Evolutionary conservation across 2,329 filamentous ascomycete genomes (phyloP), one percentile per base, ranked within the genome.

Genomic region (Botryotinia globosa): DNA sequence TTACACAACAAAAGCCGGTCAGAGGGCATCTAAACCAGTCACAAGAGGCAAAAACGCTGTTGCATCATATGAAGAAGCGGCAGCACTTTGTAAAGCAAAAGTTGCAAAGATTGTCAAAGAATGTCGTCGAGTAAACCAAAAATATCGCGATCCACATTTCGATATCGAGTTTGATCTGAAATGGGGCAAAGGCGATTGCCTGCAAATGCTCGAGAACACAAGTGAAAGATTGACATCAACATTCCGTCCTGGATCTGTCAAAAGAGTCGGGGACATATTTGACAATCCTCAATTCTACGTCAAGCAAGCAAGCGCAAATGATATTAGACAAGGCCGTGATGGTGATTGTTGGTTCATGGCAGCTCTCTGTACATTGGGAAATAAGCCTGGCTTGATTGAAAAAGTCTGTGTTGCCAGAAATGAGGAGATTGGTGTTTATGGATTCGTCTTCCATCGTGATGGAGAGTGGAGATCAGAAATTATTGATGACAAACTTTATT

Each of bases 341-440:
- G 93, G 93, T 2, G 92, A 97, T 79, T 97, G 94, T 81, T 97
- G 93, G 92, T 87, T 96, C 72, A 89, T 97, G 84, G 91, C 94
- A 10, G 92, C 92, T 0, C 82, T 97, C 66, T 93, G 91, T 75
- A 93, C 92, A 0, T 85, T 97, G 75, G 91, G 74, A 71, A 82
- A 86, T 78, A 83, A 83, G 76, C 63, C 65, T 12, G 73, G 85
- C 0, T 77, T 83, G 32, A 83, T 86, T 72, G 85, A 87, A 80
- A 85, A 75, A 85, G 78, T 82, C 85, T 75, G 71, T 54, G 76
- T 77, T 6, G 77, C 77, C 16, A 74, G 77, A 62, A 75, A 79
- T 67, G 77, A 87, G 82, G 84, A 87, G 73, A 89, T 95, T 70
- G 93, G 94, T 25, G 94, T 97, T 4, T 97, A 97, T 78, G 93